Evolutionary conservation across 805 yeast species (phyloP), one percentile per base, ranked within the genome.

Genomic region (Wilhelminamyces savonicus): DNA sequence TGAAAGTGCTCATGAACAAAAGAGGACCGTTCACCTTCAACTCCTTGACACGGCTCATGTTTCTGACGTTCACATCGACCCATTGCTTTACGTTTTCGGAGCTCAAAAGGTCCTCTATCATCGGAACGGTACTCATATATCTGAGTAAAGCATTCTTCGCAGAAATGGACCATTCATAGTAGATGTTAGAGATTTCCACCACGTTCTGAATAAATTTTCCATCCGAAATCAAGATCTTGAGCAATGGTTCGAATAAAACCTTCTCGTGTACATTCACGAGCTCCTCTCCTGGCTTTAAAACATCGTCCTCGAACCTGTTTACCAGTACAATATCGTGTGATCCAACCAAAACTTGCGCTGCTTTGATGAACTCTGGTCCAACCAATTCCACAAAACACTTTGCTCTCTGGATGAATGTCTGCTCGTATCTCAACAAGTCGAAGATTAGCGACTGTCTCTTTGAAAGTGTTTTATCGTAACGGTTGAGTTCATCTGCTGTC

Each of bases 391-490:
- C 61, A 30, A 83, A 79, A 3, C 80, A 74, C 37, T 69, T 66
- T 2, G 87, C 79, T 45, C 84, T 69, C 28, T 73, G 76, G 15
- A 83, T 69, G 30, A 80, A 81, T 12, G 75, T 69, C 43, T 80
- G 84, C 40, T 84, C 94, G 27, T 76, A 71, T 32, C 76, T 65
- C 17, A 85, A 73, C 27, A 84, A 57, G 48, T 85, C 95, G 54
- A 81, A 86, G 4, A 83, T 69, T 34, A 78, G 76, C 32, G 84
- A 78, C 49, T 85, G 95, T 21, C 76, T 66, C 43, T 74, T 75
- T n/a, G 76, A 62, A 31, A 75, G 73, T 8, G 54, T 51, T 8
- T 68, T 67, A 30, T 69, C 76, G 6, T 74, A 56, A n/a, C 61
- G 68, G 13, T 62, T 50, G 16, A 78, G 46, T 27, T 76, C 80